These are phyloP conservation scores for Monilinia aucupariae DNA, from an alignment of 2,329 filamentous ascomycete species.

Conservation along the genomic window DNA sequence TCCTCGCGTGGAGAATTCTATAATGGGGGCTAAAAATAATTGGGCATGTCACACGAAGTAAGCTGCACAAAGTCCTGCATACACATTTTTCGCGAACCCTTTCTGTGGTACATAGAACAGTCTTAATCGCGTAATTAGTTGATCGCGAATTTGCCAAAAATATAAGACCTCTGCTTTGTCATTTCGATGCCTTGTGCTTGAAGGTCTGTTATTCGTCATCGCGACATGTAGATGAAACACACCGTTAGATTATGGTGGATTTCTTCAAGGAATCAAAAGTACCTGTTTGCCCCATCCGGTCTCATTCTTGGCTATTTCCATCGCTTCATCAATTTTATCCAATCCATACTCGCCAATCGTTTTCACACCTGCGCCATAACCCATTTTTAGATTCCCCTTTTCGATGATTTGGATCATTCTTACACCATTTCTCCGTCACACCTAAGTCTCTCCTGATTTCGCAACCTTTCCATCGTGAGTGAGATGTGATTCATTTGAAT, in stretches of 20 bases:
- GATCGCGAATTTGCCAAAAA: slow-evolving; percentile 15
- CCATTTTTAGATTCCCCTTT: slow-evolving; percentile 21
- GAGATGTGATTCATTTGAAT: slow-evolving; percentile 16
- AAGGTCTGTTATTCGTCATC: not conserved
- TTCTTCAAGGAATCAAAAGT: slow-evolving; percentile 12
- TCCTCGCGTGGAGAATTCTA: not conserved
- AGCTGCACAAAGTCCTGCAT: slow-evolving; percentile 14
- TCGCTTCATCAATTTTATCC: slow-evolving; percentile 13
- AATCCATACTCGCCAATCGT: slow-evolving; percentile 18
- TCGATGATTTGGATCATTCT: slow-evolving; percentile 19
- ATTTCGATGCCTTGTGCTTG: not conserved
- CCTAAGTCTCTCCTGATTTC: slow-evolving; percentile 17
- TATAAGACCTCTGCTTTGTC: slow-evolving; percentile 15
- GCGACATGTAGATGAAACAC: slow-evolving; percentile 16
- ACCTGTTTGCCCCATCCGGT: slow-evolving; percentile 17
- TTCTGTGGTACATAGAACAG: not conserved
- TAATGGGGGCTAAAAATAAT: slow-evolving; percentile 11
- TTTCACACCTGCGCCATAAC: slow-evolving; percentile 7
- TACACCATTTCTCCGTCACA: slow-evolving; percentile 17
- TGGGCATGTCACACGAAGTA: slow-evolving; percentile 2
- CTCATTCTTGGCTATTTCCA: slow-evolving; percentile 16
- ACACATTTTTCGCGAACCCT: slow-evolving; percentile 12
- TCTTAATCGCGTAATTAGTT: slow-evolving; percentile 5
- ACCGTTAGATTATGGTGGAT: slow-evolving; percentile 10
- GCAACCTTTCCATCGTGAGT: slow-evolving; percentile 18